Percentiles rank a stretch among this genome's conserved stretches.
phyloP scores from a whole-genome alignment of 441 rosid species.

The Erodium texanum region DNA sequence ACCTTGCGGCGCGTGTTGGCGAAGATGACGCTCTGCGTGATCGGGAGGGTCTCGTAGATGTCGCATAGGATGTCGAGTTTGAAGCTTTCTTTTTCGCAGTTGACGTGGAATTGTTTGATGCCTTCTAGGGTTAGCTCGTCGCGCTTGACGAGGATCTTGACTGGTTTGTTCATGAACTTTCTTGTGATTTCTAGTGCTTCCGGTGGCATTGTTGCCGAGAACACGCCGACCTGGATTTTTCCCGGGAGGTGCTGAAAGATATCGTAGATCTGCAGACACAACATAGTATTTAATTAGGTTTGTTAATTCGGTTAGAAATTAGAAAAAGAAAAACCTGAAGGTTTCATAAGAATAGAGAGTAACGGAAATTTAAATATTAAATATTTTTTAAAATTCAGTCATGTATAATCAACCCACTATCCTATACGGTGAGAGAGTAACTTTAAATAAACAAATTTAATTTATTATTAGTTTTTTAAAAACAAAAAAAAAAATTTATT shows the following conservation, averaged over 20 bases:
- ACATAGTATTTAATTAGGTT: not conserved
- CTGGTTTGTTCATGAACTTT: conserved; percentile 79
- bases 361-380: too few relatives aligned
- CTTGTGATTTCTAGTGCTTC: conserved; percentile 78
- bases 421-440: too few relatives aligned
- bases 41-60: conserved; percentile 65
- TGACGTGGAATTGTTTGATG: conserved; percentile 70
- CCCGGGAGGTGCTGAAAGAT: conserved; percentile 67
- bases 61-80: conserved; percentile 76
- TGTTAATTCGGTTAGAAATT: too few relatives aligned
- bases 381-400: too few relatives aligned
- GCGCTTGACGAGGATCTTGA: conserved; percentile 63
- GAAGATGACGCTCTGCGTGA: conserved; percentile 70
- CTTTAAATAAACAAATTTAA: too few relatives aligned
- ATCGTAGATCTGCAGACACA: conserved; percentile 48
- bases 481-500: too few relatives aligned
- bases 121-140: conserved; percentile 77
- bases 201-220: conserved; percentile 81
- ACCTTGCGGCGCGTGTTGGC: conserved; percentile 61
- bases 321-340: too few relatives aligned
- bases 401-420: too few relatives aligned
- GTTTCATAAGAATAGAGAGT: too few relatives aligned
- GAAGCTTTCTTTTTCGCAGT: conserved; percentile 78
- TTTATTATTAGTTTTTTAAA: too few relatives aligned
- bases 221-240: conserved; percentile 61